These are phyloP conservation scores for Eucalyptus sp. DNA, from an alignment of 345 rosid species.

Conservation along the genomic window DNA sequence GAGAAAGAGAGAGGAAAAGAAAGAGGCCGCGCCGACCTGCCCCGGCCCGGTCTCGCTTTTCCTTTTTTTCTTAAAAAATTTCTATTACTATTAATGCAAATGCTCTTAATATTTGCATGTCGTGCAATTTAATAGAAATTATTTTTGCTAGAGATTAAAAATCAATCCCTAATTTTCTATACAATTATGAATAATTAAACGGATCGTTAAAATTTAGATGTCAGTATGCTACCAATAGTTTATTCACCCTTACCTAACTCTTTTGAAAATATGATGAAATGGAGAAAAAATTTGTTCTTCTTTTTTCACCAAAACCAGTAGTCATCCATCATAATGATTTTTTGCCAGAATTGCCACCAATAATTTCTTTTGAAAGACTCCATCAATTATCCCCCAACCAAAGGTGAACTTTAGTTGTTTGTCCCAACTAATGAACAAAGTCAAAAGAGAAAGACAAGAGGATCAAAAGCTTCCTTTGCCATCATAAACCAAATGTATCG, in stretches of 20 bases:
- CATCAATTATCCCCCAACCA: not conserved
- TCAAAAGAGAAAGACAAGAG: not conserved
- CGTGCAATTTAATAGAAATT: too few species aligned
- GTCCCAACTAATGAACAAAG: not conserved
- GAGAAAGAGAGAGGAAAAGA: too few species aligned
- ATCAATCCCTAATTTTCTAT: too few species aligned
- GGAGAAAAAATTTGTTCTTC: not conserved
- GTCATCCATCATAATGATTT: not conserved
- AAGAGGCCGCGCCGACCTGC: too few species aligned
- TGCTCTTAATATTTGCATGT: too few species aligned
- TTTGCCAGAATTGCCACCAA: not conserved
- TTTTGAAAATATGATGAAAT: not conserved
- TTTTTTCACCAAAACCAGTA: not conserved
- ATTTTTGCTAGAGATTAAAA: too few species aligned
- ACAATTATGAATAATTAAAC: fast-evolving
- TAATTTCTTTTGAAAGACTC: not conserved
- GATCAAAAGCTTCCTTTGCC: not conserved
- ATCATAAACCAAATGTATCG: not conserved
- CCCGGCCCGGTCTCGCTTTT: too few species aligned
- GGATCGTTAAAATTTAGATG: too few species aligned
- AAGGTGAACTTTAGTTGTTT: not conserved
- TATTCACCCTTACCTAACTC: not conserved
- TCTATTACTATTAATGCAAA: too few species aligned
- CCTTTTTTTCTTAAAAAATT: too few species aligned
- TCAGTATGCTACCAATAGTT: not conserved